Evolutionary conservation across 1,284 basidiomycete genomes (phyloP), one percentile per base, ranked within the genome.

Genomic region (Trametes pubescens): DNA sequence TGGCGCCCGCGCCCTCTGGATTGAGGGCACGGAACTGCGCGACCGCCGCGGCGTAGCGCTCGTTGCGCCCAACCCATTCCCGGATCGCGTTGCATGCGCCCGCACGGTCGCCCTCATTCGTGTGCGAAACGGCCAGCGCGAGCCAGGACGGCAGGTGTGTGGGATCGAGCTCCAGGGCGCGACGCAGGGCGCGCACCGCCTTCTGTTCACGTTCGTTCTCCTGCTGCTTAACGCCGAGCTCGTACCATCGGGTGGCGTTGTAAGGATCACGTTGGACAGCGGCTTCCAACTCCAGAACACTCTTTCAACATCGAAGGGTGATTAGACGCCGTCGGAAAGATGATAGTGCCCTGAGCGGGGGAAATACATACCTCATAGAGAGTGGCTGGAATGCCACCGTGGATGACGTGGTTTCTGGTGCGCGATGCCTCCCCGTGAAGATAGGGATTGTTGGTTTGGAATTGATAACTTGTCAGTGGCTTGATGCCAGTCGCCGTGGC

Each of bases 141-240:
- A 99, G 87, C 90, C 95, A 97, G 0, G 96, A 87, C 0, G 90
- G 87, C 7, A 94, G 81, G 71, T 91, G 86, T 1, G 84, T 76
- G 2, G 93, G 89, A 68, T 98, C 92, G 22, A 99, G 84, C 69
- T 93, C 88, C 51, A 95, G 81, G 1, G 96, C 92, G 64, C 90
- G 90, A 46, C 86, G 83, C 26, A 99, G 84, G 0, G 97, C 98
- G 52, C 90, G 84, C 56, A 99, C 88, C 6, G 97, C 98, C 72
- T 95, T 91, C 24, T 87, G 84, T 78, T 99, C 97, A 24, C 96
- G 89, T 77, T 99, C 97, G 76, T 98, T 98, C 78, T 98, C 97
- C 78, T 99, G 97, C 75, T 99, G 98, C 79, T 95, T 97, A 51
- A 99, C 90, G 29, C 98, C 97, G 51, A 99, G 89, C 64, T 92